Evolutionary conservation across 108 stramenopile genomes (phyloP), one percentile per base, ranked within the genome.

Genomic region (Skeletonema potamos): DNA sequence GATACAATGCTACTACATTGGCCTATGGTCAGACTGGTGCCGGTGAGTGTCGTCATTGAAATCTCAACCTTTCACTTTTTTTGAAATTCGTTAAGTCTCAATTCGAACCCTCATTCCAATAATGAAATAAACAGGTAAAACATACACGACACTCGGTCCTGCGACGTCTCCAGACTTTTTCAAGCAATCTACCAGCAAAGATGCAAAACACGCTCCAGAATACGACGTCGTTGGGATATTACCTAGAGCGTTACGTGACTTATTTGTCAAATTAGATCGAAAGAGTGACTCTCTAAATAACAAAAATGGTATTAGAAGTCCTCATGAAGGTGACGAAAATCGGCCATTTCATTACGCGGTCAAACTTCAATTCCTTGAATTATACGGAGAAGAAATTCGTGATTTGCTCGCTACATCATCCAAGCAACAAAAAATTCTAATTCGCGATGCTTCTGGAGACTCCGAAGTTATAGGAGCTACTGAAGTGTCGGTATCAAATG

Each of bases 11-110:
- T n/a, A 95, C 92, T 65, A 87, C 89, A 30, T 84, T 98, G 64
- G 96, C 97, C 5, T 98, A 96, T 68, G 95, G 95, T 1, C 95
- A 96, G 65, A 96, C 95, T 26, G 91, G 92, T 2, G 81, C n/a
- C n/a, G n/a, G n/a, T n/a, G n/a, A n/a, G n/a, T n/a, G n/a, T n/a
- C n/a, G n/a, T n/a, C n/a, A n/a, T n/a, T n/a, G n/a, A n/a, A n/a
- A n/a, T n/a, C n/a, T n/a, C n/a, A n/a, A n/a, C n/a, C n/a, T n/a
- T n/a, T n/a, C n/a, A n/a, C n/a, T n/a, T n/a, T n/a, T n/a, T n/a
- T n/a, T n/a, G n/a, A n/a, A n/a, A n/a, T n/a, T n/a, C n/a, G n/a
- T n/a, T n/a, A n/a, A n/a, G n/a, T n/a, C n/a, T n/a, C n/a, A n/a
- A n/a, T n/a, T n/a, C n/a, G n/a, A n/a, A n/a, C n/a, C n/a, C n/a